A percentile compares a stretch with the other conserved stretches of the same genome.
phyloP scores from a whole-genome alignment of 2,329 filamentous ascomycete genomes.

The Myriosclerotinia duriaeana region DNA sequence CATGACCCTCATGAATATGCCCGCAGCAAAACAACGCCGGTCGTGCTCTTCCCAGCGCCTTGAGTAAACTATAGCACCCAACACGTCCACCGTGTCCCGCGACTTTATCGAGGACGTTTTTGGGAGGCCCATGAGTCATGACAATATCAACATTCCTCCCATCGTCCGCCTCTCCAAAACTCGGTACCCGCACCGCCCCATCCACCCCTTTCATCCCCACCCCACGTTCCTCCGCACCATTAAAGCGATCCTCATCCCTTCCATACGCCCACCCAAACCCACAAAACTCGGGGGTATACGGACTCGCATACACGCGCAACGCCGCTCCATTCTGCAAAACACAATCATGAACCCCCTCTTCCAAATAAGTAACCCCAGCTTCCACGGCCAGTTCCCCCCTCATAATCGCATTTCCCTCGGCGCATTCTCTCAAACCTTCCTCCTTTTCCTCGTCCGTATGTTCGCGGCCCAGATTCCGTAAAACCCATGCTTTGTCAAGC shows the following conservation, averaged over 20 bases:
- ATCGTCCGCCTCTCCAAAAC: background rate
- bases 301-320: constrained; percentile 41
- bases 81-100: constrained; percentile 22
- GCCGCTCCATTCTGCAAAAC: constrained; percentile 37
- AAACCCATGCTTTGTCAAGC: constrained; percentile 48
- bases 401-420: constrained; percentile 31
- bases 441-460: background rate
- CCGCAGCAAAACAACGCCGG: constrained; percentile 62
- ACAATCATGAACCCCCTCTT: constrained; percentile 40
- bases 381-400: constrained; percentile 31
- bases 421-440: constrained; percentile 22
- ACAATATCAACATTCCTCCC: constrained; percentile 50
- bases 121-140: constrained; percentile 61
- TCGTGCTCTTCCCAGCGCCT: constrained; percentile 50
- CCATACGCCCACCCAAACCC: constrained; percentile 40
- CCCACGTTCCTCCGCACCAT: constrained; percentile 26
- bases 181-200: constrained; percentile 28
- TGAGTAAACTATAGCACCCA: constrained; percentile 56
- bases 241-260: constrained; percentile 38
- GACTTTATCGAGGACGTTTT: constrained; percentile 48
- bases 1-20: constrained; percentile 63
- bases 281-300: constrained; percentile 40
- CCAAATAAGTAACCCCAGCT: constrained; percentile 39
- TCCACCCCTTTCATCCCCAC: constrained; percentile 29
- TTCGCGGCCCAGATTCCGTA: background rate